phyloP scores from a whole-genome alignment of 257 asterid genomes.

The Rehmannia glutinosa region DNA sequence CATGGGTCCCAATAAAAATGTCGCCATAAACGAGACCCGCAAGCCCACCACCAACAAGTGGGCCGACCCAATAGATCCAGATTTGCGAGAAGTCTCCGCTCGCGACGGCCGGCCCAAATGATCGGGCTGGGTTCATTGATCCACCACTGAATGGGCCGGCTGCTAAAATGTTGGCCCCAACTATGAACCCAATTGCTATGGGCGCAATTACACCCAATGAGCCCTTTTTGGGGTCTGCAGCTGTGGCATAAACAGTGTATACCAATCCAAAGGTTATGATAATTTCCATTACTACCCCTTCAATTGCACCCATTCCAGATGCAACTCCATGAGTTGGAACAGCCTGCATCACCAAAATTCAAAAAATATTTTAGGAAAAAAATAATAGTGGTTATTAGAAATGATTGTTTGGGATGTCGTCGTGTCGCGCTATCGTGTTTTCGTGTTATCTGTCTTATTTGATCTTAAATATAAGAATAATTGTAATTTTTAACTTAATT shows the following conservation, averaged over 20 bases:
- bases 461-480: too few species aligned
- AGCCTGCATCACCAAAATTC: constrained; percentile 32
- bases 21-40: constrained; percentile 65
- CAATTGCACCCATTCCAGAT: constrained; percentile 38
- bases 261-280: constrained; percentile 65
- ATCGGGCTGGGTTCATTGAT: constrained; percentile 82
- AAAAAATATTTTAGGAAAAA: too few species aligned
- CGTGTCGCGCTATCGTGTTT: too few species aligned
- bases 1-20: constrained; percentile 41
- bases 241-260: constrained; percentile 77
- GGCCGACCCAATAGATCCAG: constrained; percentile 81
- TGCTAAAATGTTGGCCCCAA: constrained; percentile 69
- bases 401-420: too few species aligned
- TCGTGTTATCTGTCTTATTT: too few species aligned
- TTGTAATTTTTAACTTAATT: too few species aligned
- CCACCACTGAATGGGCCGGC: constrained; percentile 86
- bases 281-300: constrained; percentile 64
- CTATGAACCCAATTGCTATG: constrained; percentile 72
- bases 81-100: constrained; percentile 42
- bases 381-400: too few species aligned
- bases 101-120: constrained; percentile 72
- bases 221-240: constrained; percentile 79
- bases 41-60: constrained; percentile 76
- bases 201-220: constrained; percentile 65
- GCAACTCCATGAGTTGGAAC: constrained; percentile 66